phyloP scores from a whole-genome alignment of 352 stramenopile species.

The Phytopythium vexans region DNA sequence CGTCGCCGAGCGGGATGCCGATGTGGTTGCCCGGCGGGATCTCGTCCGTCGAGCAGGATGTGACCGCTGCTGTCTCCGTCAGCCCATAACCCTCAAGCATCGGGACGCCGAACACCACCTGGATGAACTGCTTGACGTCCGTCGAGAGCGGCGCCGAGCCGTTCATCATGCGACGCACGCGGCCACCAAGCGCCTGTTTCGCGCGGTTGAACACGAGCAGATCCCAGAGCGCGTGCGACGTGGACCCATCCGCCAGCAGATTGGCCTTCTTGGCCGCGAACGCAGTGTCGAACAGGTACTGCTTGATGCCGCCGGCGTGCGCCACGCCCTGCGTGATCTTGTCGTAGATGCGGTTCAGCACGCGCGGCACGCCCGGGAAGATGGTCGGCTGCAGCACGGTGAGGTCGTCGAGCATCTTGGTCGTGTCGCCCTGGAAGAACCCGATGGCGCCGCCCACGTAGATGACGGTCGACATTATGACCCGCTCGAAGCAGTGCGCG shows the following conservation, averaged over 20 bases:
- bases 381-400: slow-evolving; percentile 87
- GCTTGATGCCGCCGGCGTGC: slow-evolving; percentile 83
- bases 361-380: slow-evolving; percentile 90
- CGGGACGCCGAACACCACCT: slow-evolving; percentile 88
- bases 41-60: slow-evolving; percentile 28
- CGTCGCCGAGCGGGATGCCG: slow-evolving; percentile 76
- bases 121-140: slow-evolving; percentile 93
- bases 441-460: slow-evolving; percentile 78
- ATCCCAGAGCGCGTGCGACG: slow-evolving; percentile 82
- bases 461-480: slow-evolving; percentile 54
- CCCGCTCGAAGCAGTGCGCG: slow-evolving; percentile 92
- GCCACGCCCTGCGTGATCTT: slow-evolving; percentile 80
- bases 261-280: slow-evolving; percentile 74
- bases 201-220: slow-evolving; percentile 92
- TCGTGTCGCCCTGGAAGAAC: slow-evolving; percentile 90
- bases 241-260: slow-evolving; percentile 15
- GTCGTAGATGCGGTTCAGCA: slow-evolving; percentile 96
- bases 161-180: slow-evolving; percentile 87
- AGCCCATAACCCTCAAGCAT: slow-evolving; percentile 95
- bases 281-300: slow-evolving; percentile 87
- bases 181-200: slow-evolving; percentile 80
- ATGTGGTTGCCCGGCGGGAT: slow-evolving; percentile 84
- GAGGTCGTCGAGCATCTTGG: slow-evolving; percentile 91
- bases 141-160: slow-evolving; percentile 89
- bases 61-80: slow-evolving; percentile 75